Base-by-base conservation (phyloP, 164 flowering plant species). In the Nelumbo lutea region DNA sequence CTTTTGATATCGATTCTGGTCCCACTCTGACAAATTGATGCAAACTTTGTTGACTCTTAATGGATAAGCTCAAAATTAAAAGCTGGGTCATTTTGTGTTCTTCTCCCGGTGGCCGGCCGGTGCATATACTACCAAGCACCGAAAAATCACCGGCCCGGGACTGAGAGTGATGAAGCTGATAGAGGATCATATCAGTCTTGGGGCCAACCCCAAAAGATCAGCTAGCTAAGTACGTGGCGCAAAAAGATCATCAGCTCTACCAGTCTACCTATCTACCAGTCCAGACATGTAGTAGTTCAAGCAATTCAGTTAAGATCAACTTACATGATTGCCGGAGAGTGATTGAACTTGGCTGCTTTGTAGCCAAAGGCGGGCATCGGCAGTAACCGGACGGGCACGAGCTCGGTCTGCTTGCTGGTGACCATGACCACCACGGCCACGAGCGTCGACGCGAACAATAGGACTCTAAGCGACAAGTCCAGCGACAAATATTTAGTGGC, bases 321-420 rank as follows among this genome's bases (percentile, higher is more conserved):
- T 59, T 57, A 68, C 71, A 68, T 60, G 57, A 60, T 15, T 6
- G 64, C 71, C 14, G 71, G 53, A 38, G 71, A 59, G n/a, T 68
- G 39, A 9, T 44, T 68, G 65, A 68, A 68, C 48, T 68, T 68
- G 11, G 57, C 71, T 2, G 42, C 5, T 9, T 6, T 27, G 4
- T 9, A 2, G 2, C 55, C 44, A 11, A 40, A 58, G n/a, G 64
- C 52, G 42, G 2, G 64, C 51, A 44, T 44, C 39, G 71, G 64
- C 55, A 41, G 2, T 42, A 5, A 11, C n/a, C n/a, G n/a, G n/a
- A n/a, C n/a, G n/a, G n/a, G n/a, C n/a, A 68, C 43, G 7, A 38
- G 11, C 55, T 45, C 48, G 51, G 71, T 68, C 53, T 68, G 64
- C 3, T 68, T 68, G 51, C 71, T 40, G 41, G 71, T 68, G 9